Conservation (phyloP, 257 asterid genomes). For the Solanum raphanifolium region DNA sequence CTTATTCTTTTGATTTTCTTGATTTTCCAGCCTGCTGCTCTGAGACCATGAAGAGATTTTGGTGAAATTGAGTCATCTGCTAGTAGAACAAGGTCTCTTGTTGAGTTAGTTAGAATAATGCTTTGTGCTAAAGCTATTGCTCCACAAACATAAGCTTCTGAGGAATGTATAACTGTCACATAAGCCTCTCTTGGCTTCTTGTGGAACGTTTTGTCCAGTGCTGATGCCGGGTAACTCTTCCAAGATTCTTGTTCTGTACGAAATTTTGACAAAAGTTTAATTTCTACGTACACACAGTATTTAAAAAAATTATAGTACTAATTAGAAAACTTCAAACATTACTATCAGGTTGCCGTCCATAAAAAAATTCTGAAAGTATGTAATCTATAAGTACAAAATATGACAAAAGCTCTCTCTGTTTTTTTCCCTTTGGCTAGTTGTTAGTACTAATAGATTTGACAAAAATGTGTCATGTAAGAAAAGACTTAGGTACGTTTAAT, state of each 20-base stretch:
- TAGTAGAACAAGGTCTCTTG: conserved; percentile 51
- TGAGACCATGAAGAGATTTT: conserved; percentile 29
- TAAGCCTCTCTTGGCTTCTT: conserved; percentile 46
- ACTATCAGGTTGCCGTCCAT: not conserved
- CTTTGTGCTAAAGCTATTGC: conserved; percentile 75
- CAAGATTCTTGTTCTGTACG: conserved; percentile 24
- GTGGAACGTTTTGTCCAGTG: not conserved
- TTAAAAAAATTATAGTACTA: too few relatives aligned
- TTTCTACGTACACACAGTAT: not conserved
- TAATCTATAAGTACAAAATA: too few relatives aligned
- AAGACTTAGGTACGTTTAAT: not conserved
- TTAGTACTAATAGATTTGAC: not conserved
- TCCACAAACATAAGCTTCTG: conserved; percentile 71
- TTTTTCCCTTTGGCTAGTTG: not conserved
- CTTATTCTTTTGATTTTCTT: conserved; percentile 33
- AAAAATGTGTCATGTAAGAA: not conserved
- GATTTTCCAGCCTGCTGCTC: conserved; percentile 58
- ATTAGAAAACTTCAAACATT: not conserved
- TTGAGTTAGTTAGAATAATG: conserved; percentile 41
- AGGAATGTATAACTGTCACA: conserved; percentile 63
- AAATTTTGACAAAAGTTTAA: not conserved
- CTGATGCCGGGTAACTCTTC: not conserved
- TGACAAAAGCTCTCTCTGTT: not conserved
- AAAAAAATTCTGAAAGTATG: not conserved
- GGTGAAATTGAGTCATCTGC: conserved; percentile 47